phyloP scores from a whole-genome alignment of 345 rosid species.

The Lumnitzera racemosa region DNA sequence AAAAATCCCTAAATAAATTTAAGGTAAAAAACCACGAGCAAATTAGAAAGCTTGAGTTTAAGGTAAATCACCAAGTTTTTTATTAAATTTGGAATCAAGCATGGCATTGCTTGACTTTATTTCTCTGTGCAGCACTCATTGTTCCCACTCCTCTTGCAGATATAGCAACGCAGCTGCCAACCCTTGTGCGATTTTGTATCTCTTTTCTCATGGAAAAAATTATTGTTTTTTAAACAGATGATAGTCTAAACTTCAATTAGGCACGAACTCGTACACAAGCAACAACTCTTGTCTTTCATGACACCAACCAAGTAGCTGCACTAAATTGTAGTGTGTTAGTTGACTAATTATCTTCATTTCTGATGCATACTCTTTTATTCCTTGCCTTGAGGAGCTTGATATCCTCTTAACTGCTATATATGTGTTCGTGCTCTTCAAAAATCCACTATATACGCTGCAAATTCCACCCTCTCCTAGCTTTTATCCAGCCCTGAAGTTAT shows the following conservation, averaged over 20 bases:
- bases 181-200: constrained; percentile 21
- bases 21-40: too few species aligned
- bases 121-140: constrained; percentile 31
- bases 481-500: constrained; percentile 6
- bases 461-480: constrained; percentile 22
- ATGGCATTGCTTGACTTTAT: constrained; percentile 16
- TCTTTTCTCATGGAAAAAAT: constrained; percentile 12
- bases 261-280: constrained; percentile 24
- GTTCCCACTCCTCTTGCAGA: constrained; percentile 35
- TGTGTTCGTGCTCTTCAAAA: background rate
- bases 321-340: constrained; percentile 39
- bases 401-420: constrained; percentile 15
- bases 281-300: constrained; percentile 14
- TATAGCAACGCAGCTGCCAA: constrained; percentile 28
- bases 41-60: too few species aligned
- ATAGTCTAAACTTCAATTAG: constrained; percentile 32
- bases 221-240: constrained; percentile 20
- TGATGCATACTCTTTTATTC: constrained; percentile 15
- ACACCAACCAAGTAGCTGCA: constrained; percentile 43
- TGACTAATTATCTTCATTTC: constrained; percentile 20
- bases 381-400: constrained; percentile 11
- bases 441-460: constrained; percentile 14
- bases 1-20: too few species aligned
- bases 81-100: too few species aligned
- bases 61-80: too few species aligned